Evolutionary conservation across 192 early-diverging fungal species (phyloP).

Genomic region (Backusella tarrabulga): DNA sequence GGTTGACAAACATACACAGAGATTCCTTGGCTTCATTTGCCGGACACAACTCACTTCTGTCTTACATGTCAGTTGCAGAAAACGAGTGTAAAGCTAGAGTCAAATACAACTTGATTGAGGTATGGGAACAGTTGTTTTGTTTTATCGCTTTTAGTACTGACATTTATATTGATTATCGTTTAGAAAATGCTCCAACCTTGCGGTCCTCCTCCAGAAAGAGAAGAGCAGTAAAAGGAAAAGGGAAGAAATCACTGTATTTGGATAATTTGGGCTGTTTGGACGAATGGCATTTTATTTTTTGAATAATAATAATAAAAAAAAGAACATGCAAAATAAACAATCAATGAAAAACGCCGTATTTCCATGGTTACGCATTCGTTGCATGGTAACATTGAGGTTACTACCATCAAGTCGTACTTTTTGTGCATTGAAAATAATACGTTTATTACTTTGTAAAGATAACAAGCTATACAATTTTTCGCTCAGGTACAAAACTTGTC

Average conservation of each 20-base stretch:
- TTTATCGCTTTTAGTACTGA: background rate
- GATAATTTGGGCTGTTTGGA: too few species aligned
- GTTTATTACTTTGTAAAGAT: too few species aligned
- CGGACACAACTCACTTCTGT: conserved; percentile 74
- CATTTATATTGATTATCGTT: background rate
- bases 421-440: too few species aligned
- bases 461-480: background rate
- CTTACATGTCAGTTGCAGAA: conserved; percentile 84
- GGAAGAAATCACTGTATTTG: background rate
- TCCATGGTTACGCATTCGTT: too few species aligned
- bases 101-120: conserved; percentile 74
- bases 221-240: conserved; percentile 35
- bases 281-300: too few species aligned
- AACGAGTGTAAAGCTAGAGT: conserved; percentile 80
- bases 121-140: conserved; percentile 23
- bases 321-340: too few species aligned
- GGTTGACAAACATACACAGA: conserved; percentile 82
- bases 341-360: background rate
- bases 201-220: conserved; percentile 53
- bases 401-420: too few species aligned
- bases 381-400: too few species aligned
- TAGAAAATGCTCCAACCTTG: conserved; percentile 73
- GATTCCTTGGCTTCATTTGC: conserved; percentile 79
- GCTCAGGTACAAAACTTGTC: background rate
- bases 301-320: too few species aligned